These are phyloP conservation scores for Choiromyces venosus DNA, from an alignment of 495 filamentous ascomycete genomes.

Conservation along the genomic window DNA sequence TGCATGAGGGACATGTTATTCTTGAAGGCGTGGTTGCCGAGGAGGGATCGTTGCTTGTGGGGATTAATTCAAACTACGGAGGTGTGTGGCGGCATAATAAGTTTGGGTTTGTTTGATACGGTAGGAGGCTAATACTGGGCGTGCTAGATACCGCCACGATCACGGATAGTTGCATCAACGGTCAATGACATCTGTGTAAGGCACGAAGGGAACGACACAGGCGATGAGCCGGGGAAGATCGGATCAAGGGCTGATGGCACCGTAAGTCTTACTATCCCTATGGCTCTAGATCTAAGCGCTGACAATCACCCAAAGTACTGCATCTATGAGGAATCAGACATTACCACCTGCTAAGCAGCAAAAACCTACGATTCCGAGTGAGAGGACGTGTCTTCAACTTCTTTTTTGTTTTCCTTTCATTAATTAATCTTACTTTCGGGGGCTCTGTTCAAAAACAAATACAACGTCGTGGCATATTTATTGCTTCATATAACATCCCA, in stretches of 20 bases:
- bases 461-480: too few relatives aligned
- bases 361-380: background rate
- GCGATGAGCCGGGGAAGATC: conserved; percentile 16
- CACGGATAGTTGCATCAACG: conserved; percentile 32
- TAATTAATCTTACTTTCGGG: background rate
- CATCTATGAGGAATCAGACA: conserved; percentile 10
- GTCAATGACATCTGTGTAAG: conserved; percentile 27
- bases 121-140: background rate
- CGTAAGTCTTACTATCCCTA: background rate
- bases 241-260: background rate
- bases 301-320: conserved; percentile 14
- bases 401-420: background rate
- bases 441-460: background rate
- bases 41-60: conserved; percentile 46
- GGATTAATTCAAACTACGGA: conserved; percentile 35
- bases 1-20: conserved; percentile 46
- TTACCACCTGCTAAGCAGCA: conserved; percentile 12
- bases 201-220: conserved; percentile 18
- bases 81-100: background rate
- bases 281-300: background rate
- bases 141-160: conserved; percentile 38
- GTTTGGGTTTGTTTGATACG: background rate
- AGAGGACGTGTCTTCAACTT: background rate
- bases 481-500: too few relatives aligned
- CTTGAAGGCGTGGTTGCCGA: conserved; percentile 51